phyloP scores from a whole-genome alignment of 129 eudicot species.

The carrot (Daucus carota) region DNA sequence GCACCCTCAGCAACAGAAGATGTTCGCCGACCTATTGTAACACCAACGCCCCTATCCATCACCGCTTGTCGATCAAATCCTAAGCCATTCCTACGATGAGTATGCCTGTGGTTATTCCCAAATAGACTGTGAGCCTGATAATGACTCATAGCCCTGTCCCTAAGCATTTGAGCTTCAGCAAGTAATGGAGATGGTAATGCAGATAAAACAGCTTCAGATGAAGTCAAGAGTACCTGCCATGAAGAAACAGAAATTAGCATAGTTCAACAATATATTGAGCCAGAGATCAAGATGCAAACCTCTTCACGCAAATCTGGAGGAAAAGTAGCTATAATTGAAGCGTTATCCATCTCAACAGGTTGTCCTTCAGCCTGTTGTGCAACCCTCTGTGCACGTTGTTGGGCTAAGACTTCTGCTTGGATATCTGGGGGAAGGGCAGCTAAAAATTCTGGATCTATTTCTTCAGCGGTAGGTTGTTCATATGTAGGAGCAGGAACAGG shows the following conservation, averaged over 20 bases:
- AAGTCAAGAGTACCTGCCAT: conserved; percentile 79
- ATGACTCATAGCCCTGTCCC: conserved; percentile 99
- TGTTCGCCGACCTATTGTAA: conserved; percentile 56
- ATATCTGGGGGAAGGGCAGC: conserved; percentile 99
- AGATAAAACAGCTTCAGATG: conserved; percentile 91
- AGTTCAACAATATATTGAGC: background rate
- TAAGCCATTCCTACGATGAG: conserved; percentile 59
- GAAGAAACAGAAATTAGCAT: conserved; percentile 13
- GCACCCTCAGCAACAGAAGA: conserved; percentile 53
- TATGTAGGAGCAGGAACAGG: conserved; percentile 60
- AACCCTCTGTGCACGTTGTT: conserved; percentile 87
- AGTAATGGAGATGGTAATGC: conserved; percentile 97
- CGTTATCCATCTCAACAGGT: conserved; percentile 98
- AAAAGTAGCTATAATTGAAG: conserved; percentile 94
- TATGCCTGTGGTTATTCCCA: conserved; percentile 73
- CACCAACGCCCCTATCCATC: conserved; percentile 94
- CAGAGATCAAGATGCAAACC: conserved; percentile 41
- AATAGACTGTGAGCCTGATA: conserved; percentile 96
- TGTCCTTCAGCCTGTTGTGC: conserved; percentile 94
- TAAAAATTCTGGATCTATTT: conserved; percentile 96
- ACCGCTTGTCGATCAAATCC: conserved; percentile 83
- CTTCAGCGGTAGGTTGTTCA: conserved; percentile 67
- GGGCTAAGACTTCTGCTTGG: conserved; percentile 97
- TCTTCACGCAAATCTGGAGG: conserved; percentile 99
- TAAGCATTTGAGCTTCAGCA: conserved; percentile 97